A percentile compares a stretch with the other conserved stretches of the same genome.
Conservation (phyloP, 495 filamentous ascomycete genomes). For the Astrocystis sublimbata region DNA sequence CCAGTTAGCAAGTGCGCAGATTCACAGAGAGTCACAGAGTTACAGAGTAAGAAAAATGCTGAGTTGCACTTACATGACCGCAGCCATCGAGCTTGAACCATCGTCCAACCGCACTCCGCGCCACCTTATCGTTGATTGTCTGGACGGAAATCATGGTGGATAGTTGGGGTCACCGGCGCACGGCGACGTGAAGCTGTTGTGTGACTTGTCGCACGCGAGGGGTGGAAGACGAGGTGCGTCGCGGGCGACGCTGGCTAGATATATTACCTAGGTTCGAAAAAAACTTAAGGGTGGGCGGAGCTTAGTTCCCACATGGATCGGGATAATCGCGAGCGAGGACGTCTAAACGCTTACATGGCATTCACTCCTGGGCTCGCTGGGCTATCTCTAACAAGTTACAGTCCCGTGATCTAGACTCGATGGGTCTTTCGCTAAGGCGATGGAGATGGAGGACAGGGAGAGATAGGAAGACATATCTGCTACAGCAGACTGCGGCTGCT, state of each 20-base stretch:
- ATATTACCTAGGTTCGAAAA: conserved; percentile 5
- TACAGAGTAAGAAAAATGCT: background rate
- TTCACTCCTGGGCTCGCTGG: background rate
- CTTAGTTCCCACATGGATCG: background rate
- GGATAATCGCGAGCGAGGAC: conserved; percentile 1
- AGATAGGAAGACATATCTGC: background rate
- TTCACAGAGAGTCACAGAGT: too few species aligned
- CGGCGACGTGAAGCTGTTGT: conserved; percentile 2
- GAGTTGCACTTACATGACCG: conserved; percentile 61
- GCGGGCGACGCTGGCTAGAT: background rate
- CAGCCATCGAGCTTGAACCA: conserved; percentile 76
- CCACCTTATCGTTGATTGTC: conserved; percentile 53
- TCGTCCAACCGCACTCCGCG: conserved; percentile 60
- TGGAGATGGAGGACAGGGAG: background rate
- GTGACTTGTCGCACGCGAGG: conserved; percentile 11
- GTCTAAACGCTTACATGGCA: background rate
- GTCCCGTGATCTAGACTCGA: conserved; percentile 1
- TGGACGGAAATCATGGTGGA: conserved; percentile 3
- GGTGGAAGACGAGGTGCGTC: background rate
- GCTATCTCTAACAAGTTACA: conserved; percentile 2
- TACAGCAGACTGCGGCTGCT: background rate
- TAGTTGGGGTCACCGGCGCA: conserved; percentile 4
- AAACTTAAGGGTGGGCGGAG: background rate
- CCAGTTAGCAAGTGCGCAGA: conserved; percentile 1
- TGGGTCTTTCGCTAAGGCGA: background rate